Evolutionary conservation across 768 basidiomycete species (phyloP), one percentile per base, ranked within the genome.

Genomic region (Tylopilus plumbeoviolaceoides): DNA sequence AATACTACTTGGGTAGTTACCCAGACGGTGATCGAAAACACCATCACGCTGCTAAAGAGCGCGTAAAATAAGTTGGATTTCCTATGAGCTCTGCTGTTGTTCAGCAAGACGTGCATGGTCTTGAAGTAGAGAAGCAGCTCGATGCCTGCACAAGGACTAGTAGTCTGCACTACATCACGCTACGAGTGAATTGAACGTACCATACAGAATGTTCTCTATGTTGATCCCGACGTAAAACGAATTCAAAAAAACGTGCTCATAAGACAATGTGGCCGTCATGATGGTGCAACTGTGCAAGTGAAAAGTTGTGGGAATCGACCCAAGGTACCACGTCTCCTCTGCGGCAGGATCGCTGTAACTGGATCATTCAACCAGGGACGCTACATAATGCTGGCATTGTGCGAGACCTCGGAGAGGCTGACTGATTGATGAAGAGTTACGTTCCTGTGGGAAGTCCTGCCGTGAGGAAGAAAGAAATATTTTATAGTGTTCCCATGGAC

Each of bases 21-120:
- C 53, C 65, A 70, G 20, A 73, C 46, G 0, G 73, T 70, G 60
- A 65, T 57, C 18, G 63, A 60, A 23, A 67, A 47, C 8, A 71
- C 30, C 54, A 70, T 58, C 25, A 50, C 23, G 38, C 18, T 67
- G 38, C 60, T 69, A 39, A 69, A 67, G 45, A 56, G 8, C 30
- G 51, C 59, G 17, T 66, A 67, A 11, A 63, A 59, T 10, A 53
- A 0, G 12, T 61, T 39, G 1, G 55, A 51, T 45, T 30, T 59
- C 21, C 21, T 64, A 8, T n/a, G 44, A 4, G 44, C 27, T 28
- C 50, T 40, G 27, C 3, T 36, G 31, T 30, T 48, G 11, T n/a
- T 45, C 2, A 69, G 38, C 27, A 64, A 20, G 11, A 54, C 28
- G 2, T 40, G 50, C 6, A 69, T 50, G n/a, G 65, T 63, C 36